phyloP scores from a whole-genome alignment of 495 filamentous ascomycete genomes.

The Elasticomyces elasticus region DNA sequence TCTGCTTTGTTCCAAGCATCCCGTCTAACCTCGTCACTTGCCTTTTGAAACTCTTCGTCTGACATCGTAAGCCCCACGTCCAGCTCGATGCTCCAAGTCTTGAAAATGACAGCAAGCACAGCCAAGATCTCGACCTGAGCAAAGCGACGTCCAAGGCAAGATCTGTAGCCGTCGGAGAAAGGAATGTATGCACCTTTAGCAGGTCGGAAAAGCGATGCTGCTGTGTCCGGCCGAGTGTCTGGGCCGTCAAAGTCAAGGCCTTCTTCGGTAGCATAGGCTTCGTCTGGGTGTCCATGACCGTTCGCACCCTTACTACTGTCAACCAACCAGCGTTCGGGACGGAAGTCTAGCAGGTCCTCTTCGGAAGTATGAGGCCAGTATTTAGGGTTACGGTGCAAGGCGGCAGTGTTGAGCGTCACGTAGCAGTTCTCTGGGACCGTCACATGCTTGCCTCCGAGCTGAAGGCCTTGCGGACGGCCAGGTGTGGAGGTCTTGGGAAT shows the following conservation, averaged over 20 bases:
- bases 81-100: conserved; percentile 55
- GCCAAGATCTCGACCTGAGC: conserved; percentile 69
- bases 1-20: conserved; percentile 46
- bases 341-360: conserved; percentile 41
- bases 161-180: conserved; percentile 60
- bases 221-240: conserved; percentile 41
- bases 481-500: conserved; percentile 50
- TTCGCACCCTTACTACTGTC: conserved; percentile 31
- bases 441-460: conserved; percentile 40
- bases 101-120: conserved; percentile 56
- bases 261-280: conserved; percentile 35
- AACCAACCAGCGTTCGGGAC: conserved; percentile 49
- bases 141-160: conserved; percentile 61
- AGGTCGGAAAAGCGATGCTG: conserved; percentile 46
- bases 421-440: conserved; percentile 39
- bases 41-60: conserved; percentile 47
- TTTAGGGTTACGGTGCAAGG: conserved; percentile 50
- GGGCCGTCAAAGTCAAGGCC: conserved; percentile 48
- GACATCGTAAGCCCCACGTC: conserved; percentile 50
- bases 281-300: conserved; percentile 32
- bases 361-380: conserved; percentile 38
- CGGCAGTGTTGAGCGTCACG: conserved; percentile 40
- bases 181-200: conserved; percentile 57
- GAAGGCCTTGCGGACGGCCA: conserved; percentile 42
- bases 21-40: conserved; percentile 35